Evolutionary conservation across 768 basidiomycete species (phyloP).

Genomic region (Symmetrospora coprosmae): DNA sequence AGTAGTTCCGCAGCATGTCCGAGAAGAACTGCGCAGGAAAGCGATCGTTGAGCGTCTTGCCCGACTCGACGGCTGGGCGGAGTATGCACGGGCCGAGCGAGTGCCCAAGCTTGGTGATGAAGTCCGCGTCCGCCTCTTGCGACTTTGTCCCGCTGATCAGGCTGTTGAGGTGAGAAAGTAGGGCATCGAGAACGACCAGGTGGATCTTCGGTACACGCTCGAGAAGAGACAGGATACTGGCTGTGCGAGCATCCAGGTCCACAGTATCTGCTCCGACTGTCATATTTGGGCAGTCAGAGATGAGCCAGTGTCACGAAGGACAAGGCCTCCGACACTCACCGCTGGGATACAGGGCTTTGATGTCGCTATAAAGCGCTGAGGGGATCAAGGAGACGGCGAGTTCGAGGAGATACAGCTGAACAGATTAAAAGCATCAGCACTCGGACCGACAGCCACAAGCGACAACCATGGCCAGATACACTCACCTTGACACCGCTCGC

Average conservation of each 20-base stretch:
- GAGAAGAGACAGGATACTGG: conserved; percentile 46
- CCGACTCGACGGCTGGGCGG: conserved; percentile 64
- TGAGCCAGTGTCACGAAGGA: neutral
- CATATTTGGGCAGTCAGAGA: conserved; percentile 30
- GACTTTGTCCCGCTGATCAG: conserved; percentile 13
- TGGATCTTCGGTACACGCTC: conserved; percentile 63
- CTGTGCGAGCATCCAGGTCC: conserved; percentile 30
- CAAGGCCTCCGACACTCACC: neutral
- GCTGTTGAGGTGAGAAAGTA: conserved; percentile 59
- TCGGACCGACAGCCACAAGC: neutral
- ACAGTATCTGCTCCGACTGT: conserved; percentile 43
- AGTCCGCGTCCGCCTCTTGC: conserved; percentile 57
- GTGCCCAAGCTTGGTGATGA: conserved; percentile 70
- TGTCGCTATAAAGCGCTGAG: conserved; percentile 85
- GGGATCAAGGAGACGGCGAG: conserved; percentile 69
- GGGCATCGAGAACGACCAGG: conserved; percentile 59
- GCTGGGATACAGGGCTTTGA: conserved; percentile 67
- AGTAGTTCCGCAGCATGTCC: conserved; percentile 65
- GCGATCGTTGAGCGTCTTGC: conserved; percentile 78
- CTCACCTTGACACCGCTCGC: conserved; percentile 64
- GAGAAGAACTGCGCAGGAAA: conserved; percentile 70
- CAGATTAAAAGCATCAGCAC: conserved; percentile 43
- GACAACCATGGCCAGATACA: conserved; percentile 42
- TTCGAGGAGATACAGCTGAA: conserved; percentile 53
- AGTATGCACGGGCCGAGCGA: conserved; percentile 73